Evolutionary conservation across 2,329 filamentous ascomycete genomes (phyloP).

Genomic region (Colletotrichum sp.): DNA sequence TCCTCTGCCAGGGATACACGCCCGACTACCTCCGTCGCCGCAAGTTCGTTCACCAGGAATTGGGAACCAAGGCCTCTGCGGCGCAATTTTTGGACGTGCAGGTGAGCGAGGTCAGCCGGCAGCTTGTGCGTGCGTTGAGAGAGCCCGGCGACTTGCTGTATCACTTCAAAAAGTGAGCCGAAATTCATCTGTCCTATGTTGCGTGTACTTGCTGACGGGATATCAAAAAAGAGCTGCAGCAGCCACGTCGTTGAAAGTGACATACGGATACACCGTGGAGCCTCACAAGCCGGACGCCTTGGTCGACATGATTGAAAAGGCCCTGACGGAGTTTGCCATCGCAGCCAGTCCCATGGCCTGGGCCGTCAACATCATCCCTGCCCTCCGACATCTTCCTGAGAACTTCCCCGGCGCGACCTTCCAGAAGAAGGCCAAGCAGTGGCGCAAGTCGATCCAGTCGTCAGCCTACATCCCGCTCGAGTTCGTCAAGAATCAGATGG

Average conservation of each 20-base stretch:
- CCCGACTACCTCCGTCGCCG: conserved; percentile 25
- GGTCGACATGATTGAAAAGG: conserved; percentile 29
- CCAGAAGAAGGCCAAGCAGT: conserved; percentile 30
- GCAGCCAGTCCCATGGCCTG: conserved; percentile 33
- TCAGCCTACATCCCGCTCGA: conserved; percentile 29
- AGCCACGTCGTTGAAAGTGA: conserved; percentile 4
- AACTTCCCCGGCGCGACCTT: conserved; percentile 33
- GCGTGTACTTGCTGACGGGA: neutral
- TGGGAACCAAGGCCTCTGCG: conserved; percentile 30
- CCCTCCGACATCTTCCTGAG: conserved; percentile 31
- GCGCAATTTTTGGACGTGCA: conserved; percentile 19
- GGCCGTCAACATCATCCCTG: conserved; percentile 35
- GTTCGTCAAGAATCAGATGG: conserved; percentile 32
- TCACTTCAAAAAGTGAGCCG: conserved; percentile 20
- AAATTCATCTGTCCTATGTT: neutral
- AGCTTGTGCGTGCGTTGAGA: conserved; percentile 10
- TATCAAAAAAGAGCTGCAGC: neutral
- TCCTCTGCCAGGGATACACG: conserved; percentile 26
- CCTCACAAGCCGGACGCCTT: conserved; percentile 31
- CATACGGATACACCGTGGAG: conserved; percentile 29
- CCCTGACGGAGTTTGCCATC: conserved; percentile 30
- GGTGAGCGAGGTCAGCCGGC: conserved; percentile 1
- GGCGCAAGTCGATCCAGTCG: conserved; percentile 22
- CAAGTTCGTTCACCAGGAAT: conserved; percentile 28
- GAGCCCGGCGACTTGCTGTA: conserved; percentile 9